These are phyloP conservation scores for grape (Vitis vinifera) DNA, from an alignment of 164 flowering plant species.

Conservation along the genomic window ASM3070453v1 NC_081819.1:1150501-1151000, in stretches of 20 bases:
- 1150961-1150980: no score
- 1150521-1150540: constrained; percentile 60
- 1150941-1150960: no score
- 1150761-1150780: no score
- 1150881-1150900: no score
- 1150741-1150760: background rate
- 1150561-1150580: constrained; percentile 37
- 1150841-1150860: no score
- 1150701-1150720: background rate
- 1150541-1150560: constrained; percentile 35
- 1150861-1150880: no score
- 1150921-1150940: no score
- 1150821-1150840: no score
- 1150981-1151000: no score
- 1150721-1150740: background rate
- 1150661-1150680: background rate
- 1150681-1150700: background rate
- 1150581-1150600: constrained; percentile 57
- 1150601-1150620: constrained; percentile 43
- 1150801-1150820: no score
- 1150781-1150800: no score
- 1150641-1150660: constrained; percentile 5
- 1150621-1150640: constrained; percentile 44
- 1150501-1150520: constrained; percentile 55
- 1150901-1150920: no score